Evolutionary conservation across 2,329 filamentous ascomycete species (phyloP).

Genomic region (Mycosphaerella sp.): DNA sequence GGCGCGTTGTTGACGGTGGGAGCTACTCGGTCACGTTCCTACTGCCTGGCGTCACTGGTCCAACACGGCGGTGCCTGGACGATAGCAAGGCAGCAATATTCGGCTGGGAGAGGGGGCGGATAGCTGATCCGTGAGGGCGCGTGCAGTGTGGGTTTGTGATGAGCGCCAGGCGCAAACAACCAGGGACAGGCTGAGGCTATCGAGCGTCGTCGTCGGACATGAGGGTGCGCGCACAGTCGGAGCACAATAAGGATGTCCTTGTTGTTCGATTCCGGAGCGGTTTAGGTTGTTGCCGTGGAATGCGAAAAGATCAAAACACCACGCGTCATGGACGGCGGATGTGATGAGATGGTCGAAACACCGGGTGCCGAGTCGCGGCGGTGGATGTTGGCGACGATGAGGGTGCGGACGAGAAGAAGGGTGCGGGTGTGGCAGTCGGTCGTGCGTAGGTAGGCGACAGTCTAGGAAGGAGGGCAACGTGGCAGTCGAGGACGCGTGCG

Average conservation of each 20-base stretch:
- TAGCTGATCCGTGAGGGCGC: neutral
- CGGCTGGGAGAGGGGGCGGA: conserved; percentile 3
- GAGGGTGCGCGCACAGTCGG: conserved; percentile 15
- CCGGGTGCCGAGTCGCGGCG: conserved; percentile 4
- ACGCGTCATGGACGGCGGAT: conserved; percentile 11
- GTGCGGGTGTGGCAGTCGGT: conserved; percentile 12
- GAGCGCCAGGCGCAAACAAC: conserved; percentile 10
- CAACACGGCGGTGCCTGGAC: conserved; percentile 1
- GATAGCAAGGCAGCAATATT: conserved; percentile 14
- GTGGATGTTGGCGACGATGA: neutral
- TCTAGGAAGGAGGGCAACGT: neutral
- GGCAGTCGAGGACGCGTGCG: neutral
- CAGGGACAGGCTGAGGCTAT: conserved; percentile 14
- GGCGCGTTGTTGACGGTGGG: conserved; percentile 8
- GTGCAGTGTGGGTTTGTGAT: conserved; percentile 4
- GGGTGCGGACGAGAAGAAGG: neutral
- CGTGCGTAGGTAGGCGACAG: neutral
- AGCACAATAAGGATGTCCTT: conserved; percentile 22
- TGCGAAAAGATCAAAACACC: conserved; percentile 15
- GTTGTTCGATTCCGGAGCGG: conserved; percentile 11
- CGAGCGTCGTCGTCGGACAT: conserved; percentile 12
- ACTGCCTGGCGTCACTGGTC: neutral
- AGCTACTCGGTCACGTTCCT: neutral
- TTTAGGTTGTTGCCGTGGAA: conserved; percentile 21
- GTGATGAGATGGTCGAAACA: conserved; percentile 4